Conservation (phyloP, 306 rosid species). For the Luffa acutangula region DNA sequence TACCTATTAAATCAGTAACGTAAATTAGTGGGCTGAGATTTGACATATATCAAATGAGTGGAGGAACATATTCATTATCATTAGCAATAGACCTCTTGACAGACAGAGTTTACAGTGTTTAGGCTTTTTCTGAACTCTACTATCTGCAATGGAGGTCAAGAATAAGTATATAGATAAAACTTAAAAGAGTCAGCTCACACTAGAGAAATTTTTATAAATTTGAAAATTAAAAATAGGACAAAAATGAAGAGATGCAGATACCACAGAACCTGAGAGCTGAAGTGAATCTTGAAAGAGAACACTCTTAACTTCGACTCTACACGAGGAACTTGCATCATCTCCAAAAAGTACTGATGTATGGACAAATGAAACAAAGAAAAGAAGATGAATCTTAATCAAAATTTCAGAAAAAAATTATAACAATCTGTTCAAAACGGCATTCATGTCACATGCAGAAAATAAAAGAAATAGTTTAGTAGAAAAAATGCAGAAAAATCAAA, state of each 20-base stretch:
- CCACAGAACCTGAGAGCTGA: conserved; percentile 75
- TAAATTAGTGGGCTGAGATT: conserved; percentile 13
- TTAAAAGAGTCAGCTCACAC: not conserved
- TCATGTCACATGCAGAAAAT: not conserved
- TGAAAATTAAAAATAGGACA: not conserved
- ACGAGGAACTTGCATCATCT: conserved; percentile 95
- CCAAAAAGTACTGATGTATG: conserved; percentile 69
- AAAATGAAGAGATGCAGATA: conserved; percentile 13
- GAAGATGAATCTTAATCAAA: not conserved
- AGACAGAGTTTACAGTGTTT: conserved; percentile 69
- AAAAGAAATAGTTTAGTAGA: not conserved
- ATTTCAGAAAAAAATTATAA: not conserved
- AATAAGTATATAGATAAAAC: not conserved
- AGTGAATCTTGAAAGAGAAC: conserved; percentile 93
- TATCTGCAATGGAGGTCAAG: conserved; percentile 32
- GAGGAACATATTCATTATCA: conserved; percentile 6
- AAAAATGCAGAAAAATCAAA: not conserved
- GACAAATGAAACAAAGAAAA: not conserved
- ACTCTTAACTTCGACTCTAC: conserved; percentile 96
- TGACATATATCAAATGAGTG: conserved; percentile 19
- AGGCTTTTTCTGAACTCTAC: conserved; percentile 71
- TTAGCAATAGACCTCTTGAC: conserved; percentile 63
- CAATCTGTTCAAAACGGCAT: not conserved
- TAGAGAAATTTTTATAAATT: not conserved
- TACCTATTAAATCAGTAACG: conserved; percentile 34